Evolutionary conservation across 176 grass and related monocot genomes (phyloP).

Genomic region (Oryza meridionalis): DNA sequence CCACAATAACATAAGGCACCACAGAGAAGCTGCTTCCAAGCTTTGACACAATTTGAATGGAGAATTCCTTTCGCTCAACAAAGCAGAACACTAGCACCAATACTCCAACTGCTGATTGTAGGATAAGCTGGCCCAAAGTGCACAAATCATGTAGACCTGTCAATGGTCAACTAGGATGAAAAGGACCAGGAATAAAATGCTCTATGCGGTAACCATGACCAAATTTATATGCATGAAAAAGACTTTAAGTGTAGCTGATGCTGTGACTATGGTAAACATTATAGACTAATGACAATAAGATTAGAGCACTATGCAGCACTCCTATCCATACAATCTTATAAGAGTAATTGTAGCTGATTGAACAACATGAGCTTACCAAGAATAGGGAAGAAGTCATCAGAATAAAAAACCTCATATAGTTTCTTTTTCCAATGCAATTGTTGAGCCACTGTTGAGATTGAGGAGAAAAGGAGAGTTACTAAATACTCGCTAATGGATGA

Average conservation of each 20-base stretch:
- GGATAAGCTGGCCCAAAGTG: slow-evolving; percentile 94
- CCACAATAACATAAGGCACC: slow-evolving; percentile 86
- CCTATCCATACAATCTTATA: slow-evolving; percentile 24
- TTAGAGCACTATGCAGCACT: slow-evolving; percentile 3
- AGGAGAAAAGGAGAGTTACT: slow-evolving; percentile 28
- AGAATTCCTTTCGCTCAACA: slow-evolving; percentile 77
- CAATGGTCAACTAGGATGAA: slow-evolving; percentile 99
- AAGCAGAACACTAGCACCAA: slow-evolving; percentile 95
- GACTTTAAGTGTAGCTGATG: slow-evolving; percentile 15
- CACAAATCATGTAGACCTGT: slow-evolving; percentile 86
- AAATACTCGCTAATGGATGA: background rate
- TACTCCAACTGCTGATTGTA: slow-evolving; percentile 84
- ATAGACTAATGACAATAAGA: background rate
- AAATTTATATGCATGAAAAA: slow-evolving; percentile 31
- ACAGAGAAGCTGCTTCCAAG: slow-evolving; percentile 98
- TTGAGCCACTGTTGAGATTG: slow-evolving; percentile 85
- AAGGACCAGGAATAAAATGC: slow-evolving; percentile 91
- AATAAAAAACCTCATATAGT: slow-evolving; percentile 93
- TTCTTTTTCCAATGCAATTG: slow-evolving; percentile 96
- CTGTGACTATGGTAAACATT: slow-evolving; percentile 5
- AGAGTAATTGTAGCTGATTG: slow-evolving; percentile 20
- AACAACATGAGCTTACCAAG: slow-evolving; percentile 74
- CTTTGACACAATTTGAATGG: slow-evolving; percentile 79
- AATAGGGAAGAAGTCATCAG: slow-evolving; percentile 84
- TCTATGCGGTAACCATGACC: slow-evolving; percentile 37